Conservation (phyloP, 305 asterid species). For the Fraxinus velutina region DNA sequence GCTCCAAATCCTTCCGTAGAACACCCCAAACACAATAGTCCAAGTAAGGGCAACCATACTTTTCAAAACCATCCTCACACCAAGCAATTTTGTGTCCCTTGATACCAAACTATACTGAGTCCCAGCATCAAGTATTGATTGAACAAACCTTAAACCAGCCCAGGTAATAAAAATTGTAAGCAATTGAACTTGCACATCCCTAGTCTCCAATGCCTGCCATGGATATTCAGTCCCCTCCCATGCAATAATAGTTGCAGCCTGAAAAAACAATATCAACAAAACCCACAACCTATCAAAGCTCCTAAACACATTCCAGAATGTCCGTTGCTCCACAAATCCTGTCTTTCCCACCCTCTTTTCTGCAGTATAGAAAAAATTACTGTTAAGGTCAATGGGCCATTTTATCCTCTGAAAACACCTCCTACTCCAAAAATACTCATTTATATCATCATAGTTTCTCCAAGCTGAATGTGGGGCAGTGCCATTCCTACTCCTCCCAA, state of each 20-base stretch:
- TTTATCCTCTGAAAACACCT: constrained; percentile 67
- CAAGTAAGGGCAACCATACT: constrained; percentile 69
- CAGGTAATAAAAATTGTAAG: constrained; percentile 85
- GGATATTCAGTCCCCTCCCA: constrained; percentile 67
- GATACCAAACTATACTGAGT: constrained; percentile 90
- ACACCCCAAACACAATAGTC: constrained; percentile 72
- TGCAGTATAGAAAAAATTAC: constrained; percentile 44
- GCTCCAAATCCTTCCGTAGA: constrained; percentile 76
- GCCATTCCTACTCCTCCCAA: constrained; percentile 78
- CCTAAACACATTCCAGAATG: constrained; percentile 89
- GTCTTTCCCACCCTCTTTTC: constrained; percentile 84
- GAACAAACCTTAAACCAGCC: constrained; percentile 82
- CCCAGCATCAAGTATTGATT: constrained; percentile 90
- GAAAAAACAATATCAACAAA: constrained; percentile 76
- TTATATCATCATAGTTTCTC: constrained; percentile 94
- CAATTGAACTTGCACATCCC: constrained; percentile 73
- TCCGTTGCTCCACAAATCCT: constrained; percentile 94
- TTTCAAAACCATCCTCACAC: constrained; percentile 85
- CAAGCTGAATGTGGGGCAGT: constrained; percentile 97
- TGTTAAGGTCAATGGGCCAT: constrained; percentile 76
- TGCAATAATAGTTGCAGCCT: constrained; percentile 84
- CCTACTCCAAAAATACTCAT: constrained; percentile 91
- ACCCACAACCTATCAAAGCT: constrained; percentile 94
- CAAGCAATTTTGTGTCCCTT: constrained; percentile 65
- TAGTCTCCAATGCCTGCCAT: constrained; percentile 68